Evolutionary conservation across 2,329 filamentous ascomycete genomes (phyloP).

Genomic region (Byssoonygena ceratinophila): DNA sequence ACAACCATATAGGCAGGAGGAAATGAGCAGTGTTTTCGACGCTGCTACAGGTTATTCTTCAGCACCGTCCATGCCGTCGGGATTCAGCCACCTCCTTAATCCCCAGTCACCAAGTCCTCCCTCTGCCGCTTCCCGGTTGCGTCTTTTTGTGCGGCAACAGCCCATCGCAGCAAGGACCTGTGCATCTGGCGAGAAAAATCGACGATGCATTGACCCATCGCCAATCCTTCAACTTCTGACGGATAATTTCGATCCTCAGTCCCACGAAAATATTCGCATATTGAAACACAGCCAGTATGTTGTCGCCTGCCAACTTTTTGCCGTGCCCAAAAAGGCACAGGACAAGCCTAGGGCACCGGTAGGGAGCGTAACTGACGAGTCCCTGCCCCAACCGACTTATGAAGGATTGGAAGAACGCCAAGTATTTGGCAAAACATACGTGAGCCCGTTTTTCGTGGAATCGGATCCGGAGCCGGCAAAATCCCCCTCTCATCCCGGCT

Average conservation of each 20-base stretch:
- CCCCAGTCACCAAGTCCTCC: slow-evolving; percentile 22
- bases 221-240: slow-evolving; percentile 40
- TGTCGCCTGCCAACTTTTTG: slow-evolving; percentile 37
- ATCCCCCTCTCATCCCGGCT: slow-evolving; percentile 29
- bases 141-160: slow-evolving; percentile 38
- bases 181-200: slow-evolving; percentile 38
- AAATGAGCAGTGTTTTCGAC: slow-evolving; percentile 15
- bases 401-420: slow-evolving; percentile 15
- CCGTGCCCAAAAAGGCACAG: slow-evolving; percentile 19
- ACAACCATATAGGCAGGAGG: slow-evolving; percentile 3
- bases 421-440: slow-evolving; percentile 33
- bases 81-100: slow-evolving; percentile 31
- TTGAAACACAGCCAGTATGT: slow-evolving; percentile 34
- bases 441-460: slow-evolving; percentile 35
- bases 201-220: slow-evolving; percentile 37
- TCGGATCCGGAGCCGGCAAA: slow-evolving; percentile 36
- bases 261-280: slow-evolving; percentile 29
- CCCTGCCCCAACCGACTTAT: slow-evolving; percentile 17
- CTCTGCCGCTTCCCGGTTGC: slow-evolving; percentile 24
- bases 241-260: slow-evolving; percentile 34
- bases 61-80: slow-evolving; percentile 25
- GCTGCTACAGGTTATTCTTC: not conserved
- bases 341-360: not conserved
- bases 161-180: slow-evolving; percentile 38
- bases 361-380: slow-evolving; percentile 4